Conservation (phyloP, 208 protist genomes). For the Porcisia hertigi region DNA sequence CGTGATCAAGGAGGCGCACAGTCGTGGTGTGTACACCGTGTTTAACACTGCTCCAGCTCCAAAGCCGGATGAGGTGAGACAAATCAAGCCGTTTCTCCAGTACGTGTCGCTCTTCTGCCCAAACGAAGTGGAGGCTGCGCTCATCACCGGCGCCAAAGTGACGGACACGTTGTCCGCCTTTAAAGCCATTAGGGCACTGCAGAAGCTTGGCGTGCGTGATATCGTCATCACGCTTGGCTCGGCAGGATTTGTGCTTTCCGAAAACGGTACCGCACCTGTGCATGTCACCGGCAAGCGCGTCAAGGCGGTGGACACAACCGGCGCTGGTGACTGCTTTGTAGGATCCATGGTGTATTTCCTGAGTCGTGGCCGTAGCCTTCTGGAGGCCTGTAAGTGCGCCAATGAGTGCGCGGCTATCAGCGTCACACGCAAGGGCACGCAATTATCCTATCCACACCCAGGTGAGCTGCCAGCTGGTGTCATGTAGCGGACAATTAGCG, state of each 20-base stretch:
- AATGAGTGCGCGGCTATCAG: constrained; percentile 86
- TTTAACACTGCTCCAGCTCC: constrained; percentile 93
- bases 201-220: constrained; percentile 65
- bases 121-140: constrained; percentile 91
- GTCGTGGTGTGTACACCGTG: constrained; percentile 88
- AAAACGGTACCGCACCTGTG: constrained; percentile 42
- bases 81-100: constrained; percentile 75
- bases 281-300: constrained; percentile 62
- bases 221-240: constrained; percentile 92
- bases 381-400: constrained; percentile 74
- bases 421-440: constrained; percentile 91
- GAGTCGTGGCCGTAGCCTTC: constrained; percentile 60
- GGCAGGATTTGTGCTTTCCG: constrained; percentile 74
- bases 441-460: constrained; percentile 80
- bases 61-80: constrained; percentile 53
- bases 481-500: constrained; percentile 14
- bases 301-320: constrained; percentile 93
- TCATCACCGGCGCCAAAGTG: constrained; percentile 84
- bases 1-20: constrained; percentile 74
- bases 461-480: constrained; percentile 61
- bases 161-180: constrained; percentile 58
- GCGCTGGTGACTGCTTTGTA: constrained; percentile 94
- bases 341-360: constrained; percentile 92
- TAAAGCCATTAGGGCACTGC: constrained; percentile 57
- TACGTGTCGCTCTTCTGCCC: constrained; percentile 90